Conservation (phyloP, 2,329 filamentous ascomycete genomes). For the Apiospora koreana region DNA sequence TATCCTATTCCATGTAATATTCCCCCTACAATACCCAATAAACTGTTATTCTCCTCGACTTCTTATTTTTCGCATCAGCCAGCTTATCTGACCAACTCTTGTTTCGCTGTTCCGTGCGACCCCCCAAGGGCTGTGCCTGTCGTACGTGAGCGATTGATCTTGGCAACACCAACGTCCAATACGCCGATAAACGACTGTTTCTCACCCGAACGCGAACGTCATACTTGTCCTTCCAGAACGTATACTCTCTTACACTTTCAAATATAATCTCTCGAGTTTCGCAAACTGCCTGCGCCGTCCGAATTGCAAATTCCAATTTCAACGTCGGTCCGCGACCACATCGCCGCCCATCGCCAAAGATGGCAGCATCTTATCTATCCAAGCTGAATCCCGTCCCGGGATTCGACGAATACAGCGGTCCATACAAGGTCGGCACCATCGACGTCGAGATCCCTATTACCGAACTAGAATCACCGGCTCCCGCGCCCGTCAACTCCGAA, state of each 20-base stretch:
- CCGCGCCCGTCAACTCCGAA: slow-evolving; percentile 52
- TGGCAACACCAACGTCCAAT: neutral
- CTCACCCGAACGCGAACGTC: neutral
- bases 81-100: neutral
- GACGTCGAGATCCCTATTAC: slow-evolving; percentile 78
- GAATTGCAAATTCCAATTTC: neutral
- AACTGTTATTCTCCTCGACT: neutral
- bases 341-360: slow-evolving; percentile 18
- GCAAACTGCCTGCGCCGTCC: neutral
- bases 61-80: too few species aligned
- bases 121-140: neutral
- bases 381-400: slow-evolving; percentile 67
- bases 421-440: slow-evolving; percentile 75
- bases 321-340: neutral
- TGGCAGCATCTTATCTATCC: slow-evolving; percentile 50
- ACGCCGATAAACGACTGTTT: neutral
- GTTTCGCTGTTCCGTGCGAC: neutral
- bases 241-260: too few species aligned
- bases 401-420: slow-evolving; percentile 76
- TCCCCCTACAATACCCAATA: neutral
- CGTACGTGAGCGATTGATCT: neutral
- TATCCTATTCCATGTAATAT: neutral
- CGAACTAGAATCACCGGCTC: slow-evolving; percentile 55
- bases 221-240: too few species aligned
- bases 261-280: neutral